Evolutionary conservation across 2,329 filamentous ascomycete genomes (phyloP).

Genomic region (Clonostachys byssicola): DNA sequence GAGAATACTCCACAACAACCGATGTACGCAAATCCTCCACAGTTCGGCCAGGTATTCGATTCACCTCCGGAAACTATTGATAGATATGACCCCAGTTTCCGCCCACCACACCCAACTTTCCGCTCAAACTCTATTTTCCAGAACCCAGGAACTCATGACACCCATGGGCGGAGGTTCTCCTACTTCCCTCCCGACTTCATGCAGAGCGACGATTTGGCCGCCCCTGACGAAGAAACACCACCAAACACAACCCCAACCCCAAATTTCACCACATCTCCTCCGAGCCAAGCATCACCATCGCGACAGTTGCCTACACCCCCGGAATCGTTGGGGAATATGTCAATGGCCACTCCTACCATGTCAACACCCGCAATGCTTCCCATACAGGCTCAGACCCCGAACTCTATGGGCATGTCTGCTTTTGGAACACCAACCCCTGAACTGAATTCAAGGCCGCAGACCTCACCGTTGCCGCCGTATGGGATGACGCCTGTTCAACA

Average conservation of each 20-base stretch:
- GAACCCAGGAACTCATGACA: slow-evolving; percentile 50
- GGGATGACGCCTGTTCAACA: slow-evolving; percentile 20
- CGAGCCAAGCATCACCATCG: slow-evolving; percentile 16
- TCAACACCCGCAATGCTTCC: slow-evolving; percentile 31
- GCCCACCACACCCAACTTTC: slow-evolving; percentile 48
- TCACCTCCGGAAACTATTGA: slow-evolving; percentile 49
- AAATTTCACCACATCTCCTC: slow-evolving; percentile 15
- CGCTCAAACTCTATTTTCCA: slow-evolving; percentile 64
- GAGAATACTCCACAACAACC: slow-evolving; percentile 16
- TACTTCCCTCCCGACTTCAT: slow-evolving; percentile 57
- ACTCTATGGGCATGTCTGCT: neutral
- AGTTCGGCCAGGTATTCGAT: slow-evolving; percentile 57
- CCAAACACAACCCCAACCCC: slow-evolving; percentile 20
- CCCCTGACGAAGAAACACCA: slow-evolving; percentile 25
- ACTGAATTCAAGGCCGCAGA: neutral
- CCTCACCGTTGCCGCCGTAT: slow-evolving; percentile 3
- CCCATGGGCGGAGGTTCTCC: slow-evolving; percentile 53
- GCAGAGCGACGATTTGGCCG: slow-evolving; percentile 19
- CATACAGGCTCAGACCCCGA: slow-evolving; percentile 10
- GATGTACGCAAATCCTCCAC: slow-evolving; percentile 41
- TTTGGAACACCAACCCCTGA: neutral
- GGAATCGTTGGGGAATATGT: slow-evolving; percentile 30
- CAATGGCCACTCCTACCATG: slow-evolving; percentile 21
- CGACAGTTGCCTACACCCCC: slow-evolving; percentile 35
- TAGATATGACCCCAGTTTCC: slow-evolving; percentile 33